Conservation (phyloP, 768 basidiomycete genomes). For the Termitomyces sp. region DNA sequence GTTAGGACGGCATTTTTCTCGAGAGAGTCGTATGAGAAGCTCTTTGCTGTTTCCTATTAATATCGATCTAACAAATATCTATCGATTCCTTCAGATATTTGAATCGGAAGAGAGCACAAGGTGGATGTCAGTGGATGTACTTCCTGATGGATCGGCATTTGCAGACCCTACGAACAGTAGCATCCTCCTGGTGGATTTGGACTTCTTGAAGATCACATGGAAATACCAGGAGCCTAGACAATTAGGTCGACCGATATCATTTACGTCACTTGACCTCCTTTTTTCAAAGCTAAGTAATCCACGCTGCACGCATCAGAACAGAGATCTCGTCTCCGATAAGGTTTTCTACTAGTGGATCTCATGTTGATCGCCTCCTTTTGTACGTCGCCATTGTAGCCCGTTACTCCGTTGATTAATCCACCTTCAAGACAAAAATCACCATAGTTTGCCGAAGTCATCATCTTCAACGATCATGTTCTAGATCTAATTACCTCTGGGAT, state of each 20-base stretch:
- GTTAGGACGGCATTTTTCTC: neutral
- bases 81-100: neutral
- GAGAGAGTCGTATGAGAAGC: neutral
- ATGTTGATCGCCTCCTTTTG: no score
- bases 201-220: neutral
- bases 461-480: no score
- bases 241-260: neutral
- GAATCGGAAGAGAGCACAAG: neutral
- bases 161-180: neutral
- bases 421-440: no score
- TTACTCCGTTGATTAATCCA: no score
- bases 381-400: no score
- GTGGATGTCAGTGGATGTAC: neutral
- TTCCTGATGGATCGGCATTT: neutral
- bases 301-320: no score
- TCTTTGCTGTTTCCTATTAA: neutral
- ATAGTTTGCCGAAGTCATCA: no score
- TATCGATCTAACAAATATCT: neutral
- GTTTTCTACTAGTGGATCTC: no score
- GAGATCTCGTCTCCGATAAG: no score
- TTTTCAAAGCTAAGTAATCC: no score
- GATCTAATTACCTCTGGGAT: no score
- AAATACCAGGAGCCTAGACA: neutral
- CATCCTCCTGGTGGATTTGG: neutral
- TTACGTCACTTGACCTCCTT: neutral